Base-by-base conservation (phyloP, 2,329 filamentous ascomycete genomes). In the Nigrograna mackinnonii region DNA sequence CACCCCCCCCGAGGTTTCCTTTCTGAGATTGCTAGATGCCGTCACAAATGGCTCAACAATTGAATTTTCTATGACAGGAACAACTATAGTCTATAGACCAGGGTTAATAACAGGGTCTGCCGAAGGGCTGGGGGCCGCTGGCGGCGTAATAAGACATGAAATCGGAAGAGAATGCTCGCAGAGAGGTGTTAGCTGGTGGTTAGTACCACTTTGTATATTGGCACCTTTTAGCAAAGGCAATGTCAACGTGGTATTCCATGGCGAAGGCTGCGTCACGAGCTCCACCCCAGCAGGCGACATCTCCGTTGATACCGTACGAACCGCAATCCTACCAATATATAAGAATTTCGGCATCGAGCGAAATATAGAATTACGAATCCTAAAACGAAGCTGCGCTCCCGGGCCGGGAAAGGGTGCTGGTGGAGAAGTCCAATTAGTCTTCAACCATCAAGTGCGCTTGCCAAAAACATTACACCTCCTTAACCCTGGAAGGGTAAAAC, bases 1-100 rank as follows among this genome's bases (percentile, higher is more conserved):
- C 41, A 86, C 89, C 40, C 86, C 90, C 36, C 87, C 96, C 74
- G 94, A 99, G 73, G 85, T 97, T 60, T 97, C 94, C 35, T 92
- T 99, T 70, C 81, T 99, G 22, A 91, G 94, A 43, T 87, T 99
- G 14, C 85, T 99, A 62, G 94, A 97, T 70, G 82, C 89, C 55
- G 80, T 99, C 59, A 99, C 94, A 62, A 99, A 99, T 77, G 94
- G 94, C 72, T 89, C 88, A 44, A 85, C 87, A 42, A 90, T 97
- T 73, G 91, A 96, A 62, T 96, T 99, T 57, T 96, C 91, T 9
- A 94, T 95, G 73, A 96, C 91, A 1, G 94, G 94, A 64, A 97
- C 94, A 0, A 91, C 90, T 1, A 82, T 99, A 42, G 86, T 91
- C 26, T 99, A 95, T 73, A 87, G 89, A 53, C 94, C 94, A 0